Base-by-base conservation (phyloP, 805 yeast species). In the Ogataea neopini region DNA sequence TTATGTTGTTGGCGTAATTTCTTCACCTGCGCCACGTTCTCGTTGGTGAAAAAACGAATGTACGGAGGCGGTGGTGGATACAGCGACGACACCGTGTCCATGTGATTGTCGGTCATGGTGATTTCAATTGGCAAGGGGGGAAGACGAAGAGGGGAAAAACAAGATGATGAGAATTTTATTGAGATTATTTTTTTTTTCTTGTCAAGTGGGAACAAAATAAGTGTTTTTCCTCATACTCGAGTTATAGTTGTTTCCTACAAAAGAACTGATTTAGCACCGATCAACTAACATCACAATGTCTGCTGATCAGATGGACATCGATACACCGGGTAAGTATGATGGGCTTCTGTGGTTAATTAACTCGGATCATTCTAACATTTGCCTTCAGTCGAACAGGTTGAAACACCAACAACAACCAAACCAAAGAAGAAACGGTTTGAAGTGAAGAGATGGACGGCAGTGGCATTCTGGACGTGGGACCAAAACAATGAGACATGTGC, bases 401-500 rank as follows among this genome's bases (percentile, higher is more conserved):
- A 25, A 11, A 26, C 42, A 5, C 22, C 42, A 7, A 25, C 52
- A 10, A 38, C 51, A 32, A 63, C 58, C 41, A 62, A 70, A 50
- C 61, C 60, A 49, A 64, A 66, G 51, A 81, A 85, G 71, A 86
- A 85, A 66, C 77, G 88, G 59, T 91, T 94, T 60, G 97, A 92
- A 65, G 91, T 94, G 34, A 88, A 89, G 64, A 94, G 91, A 73
- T 92, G 99, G 98, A 90, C 96, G 11, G 98, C 98, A 0, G 99
- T 94, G 41, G 98, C 98, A n/a, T 89, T 94, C 65, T 94, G 99
- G 99, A 89, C 97, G 0, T 94, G 99, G 99, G 96, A 78, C 71
- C 73, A 62, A 72, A 73, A 61, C 47, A 63, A 61, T 46, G 99
- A 95, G 55, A 89, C 88, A 46, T 94, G 99, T 74, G 98, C 99